A percentile compares a stretch with the other conserved stretches of the same genome.
Evolutionary conservation across 305 asterid genomes (phyloP).

Genomic region (Lippia alba): DNA sequence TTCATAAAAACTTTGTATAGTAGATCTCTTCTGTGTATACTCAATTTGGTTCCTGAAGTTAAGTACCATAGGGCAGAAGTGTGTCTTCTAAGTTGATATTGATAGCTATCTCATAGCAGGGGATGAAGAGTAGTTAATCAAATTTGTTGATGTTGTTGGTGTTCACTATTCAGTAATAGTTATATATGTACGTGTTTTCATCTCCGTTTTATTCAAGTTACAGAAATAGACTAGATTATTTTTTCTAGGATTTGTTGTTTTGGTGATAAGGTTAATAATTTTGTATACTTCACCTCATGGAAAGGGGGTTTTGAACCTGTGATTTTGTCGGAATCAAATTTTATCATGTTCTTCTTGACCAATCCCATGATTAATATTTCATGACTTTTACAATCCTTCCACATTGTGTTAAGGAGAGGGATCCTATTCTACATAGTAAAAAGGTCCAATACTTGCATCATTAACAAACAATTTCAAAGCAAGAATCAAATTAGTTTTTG

Average conservation of each 20-base stretch:
- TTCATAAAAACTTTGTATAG: background rate
- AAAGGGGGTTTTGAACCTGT: too few relatives aligned
- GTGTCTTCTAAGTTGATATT: background rate
- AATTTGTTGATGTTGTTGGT: background rate
- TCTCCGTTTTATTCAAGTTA: background rate
- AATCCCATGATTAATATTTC: too few relatives aligned
- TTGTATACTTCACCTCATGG: too few relatives aligned
- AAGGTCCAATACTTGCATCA: too few relatives aligned
- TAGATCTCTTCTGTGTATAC: background rate
- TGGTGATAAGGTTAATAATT: background rate
- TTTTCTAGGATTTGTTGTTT: too few relatives aligned
- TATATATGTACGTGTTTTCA: too few relatives aligned
- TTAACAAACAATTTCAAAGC: background rate
- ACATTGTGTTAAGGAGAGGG: too few relatives aligned
- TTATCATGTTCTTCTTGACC: too few relatives aligned
- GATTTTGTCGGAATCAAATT: too few relatives aligned
- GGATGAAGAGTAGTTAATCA: background rate
- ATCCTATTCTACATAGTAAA: too few relatives aligned
- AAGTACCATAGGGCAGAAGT: background rate
- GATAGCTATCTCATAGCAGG: background rate
- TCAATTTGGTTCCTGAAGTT: background rate
- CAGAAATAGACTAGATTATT: background rate
- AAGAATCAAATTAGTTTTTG: background rate
- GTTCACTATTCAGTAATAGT: background rate
- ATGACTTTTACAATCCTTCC: too few relatives aligned